Evolutionary conservation across 352 stramenopile species (phyloP), one percentile per base, ranked within the genome.

Genomic region (Blastocystis sp.): DNA sequence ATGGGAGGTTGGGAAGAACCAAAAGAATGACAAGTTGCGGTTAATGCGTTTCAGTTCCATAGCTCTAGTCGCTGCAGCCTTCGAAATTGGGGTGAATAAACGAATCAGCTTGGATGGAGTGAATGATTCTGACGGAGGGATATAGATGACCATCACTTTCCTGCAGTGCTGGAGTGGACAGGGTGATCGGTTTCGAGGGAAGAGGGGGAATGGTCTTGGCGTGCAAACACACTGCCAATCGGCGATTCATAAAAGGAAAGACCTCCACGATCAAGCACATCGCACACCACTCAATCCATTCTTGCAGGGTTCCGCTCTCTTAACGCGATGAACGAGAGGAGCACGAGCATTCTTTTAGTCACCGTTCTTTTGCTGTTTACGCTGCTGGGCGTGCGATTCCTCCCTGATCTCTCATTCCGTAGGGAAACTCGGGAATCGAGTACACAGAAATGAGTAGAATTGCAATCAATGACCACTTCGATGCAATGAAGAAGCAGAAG

Each of bases 21-120:
- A 53, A 74, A n/a, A 74, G 14, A 40, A 48, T 14, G n/a, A 74
- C 67, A 77, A 21, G 38, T 77, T 56, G 10, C 67, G 67, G 67
- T 56, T 19, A 34, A 77, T 61, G 21, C 67, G 41, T 76, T 76
- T 76, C 38, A 40, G 5, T 48, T 76, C 65, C 65, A 76, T 76
- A 9, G 1, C 14, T 41, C 21, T 56, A 14, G 4, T 76, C n/a
- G 11, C 17, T 14, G 34, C 5, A 45, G 14, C 9, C 7, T n/a
- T 76, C 14, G 14, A 17, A 48, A 23, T 10, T 10, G 43, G 43
- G 19, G 7, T 48, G 19, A 56, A 52, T 38, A 76, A 76, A 11
- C 34, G 21, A 5, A 76, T 41, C 65, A 76, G 34, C 43, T 76
- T 76, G 10, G 28, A n/a, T 23, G 56, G 17, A 45, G 21, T 38